Conservation (phyloP, 176 grass and related monocot species). For the Avena atlantica region DNA sequence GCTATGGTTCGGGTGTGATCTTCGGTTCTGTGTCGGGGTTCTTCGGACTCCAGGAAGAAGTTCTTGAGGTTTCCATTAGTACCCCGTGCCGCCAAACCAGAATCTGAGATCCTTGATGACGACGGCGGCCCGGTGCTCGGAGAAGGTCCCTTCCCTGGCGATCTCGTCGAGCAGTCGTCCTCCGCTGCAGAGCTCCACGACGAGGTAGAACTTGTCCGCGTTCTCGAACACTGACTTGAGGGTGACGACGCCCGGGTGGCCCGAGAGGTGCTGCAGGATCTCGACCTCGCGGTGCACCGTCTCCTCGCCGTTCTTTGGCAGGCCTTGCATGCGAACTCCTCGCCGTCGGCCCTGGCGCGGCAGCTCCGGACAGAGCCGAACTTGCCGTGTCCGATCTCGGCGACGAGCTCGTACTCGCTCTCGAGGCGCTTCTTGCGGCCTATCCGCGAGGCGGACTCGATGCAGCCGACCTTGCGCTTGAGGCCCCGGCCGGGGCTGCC, state of each 20-base stretch:
- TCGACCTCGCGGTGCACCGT: slow-evolving; percentile 96
- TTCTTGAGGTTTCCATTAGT: no score
- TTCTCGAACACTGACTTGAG: slow-evolving; percentile 92
- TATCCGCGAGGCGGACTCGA: slow-evolving; percentile 74
- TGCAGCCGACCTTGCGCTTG: slow-evolving; percentile 90
- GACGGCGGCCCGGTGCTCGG: slow-evolving; percentile 68
- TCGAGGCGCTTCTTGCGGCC: slow-evolving; percentile 85
- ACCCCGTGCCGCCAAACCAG: no score
- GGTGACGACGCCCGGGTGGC: slow-evolving; percentile 85
- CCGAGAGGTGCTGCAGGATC: slow-evolving; percentile 99
- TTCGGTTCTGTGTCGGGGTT: no score
- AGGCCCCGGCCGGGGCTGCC: slow-evolving; percentile 60
- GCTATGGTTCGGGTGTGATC: no score
- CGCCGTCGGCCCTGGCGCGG: no score
- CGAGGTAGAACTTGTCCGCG: slow-evolving; percentile 69
- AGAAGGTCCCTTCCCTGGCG: slow-evolving; percentile 54
- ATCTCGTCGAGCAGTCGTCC: slow-evolving; percentile 75
- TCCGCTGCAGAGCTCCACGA: slow-evolving; percentile 89
- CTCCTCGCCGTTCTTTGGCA: slow-evolving; percentile 85
- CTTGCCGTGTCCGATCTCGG: no score
- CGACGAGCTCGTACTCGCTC: slow-evolving; percentile 48
- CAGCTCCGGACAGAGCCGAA: no score
- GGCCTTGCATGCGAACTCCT: neutral
- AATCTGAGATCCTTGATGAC: slow-evolving; percentile 63
- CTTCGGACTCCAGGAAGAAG: no score